Evolutionary conservation across 2,329 filamentous ascomycete genomes (phyloP), one percentile per base, ranked within the genome.

Genomic region (Fusarium devonianum): DNA sequence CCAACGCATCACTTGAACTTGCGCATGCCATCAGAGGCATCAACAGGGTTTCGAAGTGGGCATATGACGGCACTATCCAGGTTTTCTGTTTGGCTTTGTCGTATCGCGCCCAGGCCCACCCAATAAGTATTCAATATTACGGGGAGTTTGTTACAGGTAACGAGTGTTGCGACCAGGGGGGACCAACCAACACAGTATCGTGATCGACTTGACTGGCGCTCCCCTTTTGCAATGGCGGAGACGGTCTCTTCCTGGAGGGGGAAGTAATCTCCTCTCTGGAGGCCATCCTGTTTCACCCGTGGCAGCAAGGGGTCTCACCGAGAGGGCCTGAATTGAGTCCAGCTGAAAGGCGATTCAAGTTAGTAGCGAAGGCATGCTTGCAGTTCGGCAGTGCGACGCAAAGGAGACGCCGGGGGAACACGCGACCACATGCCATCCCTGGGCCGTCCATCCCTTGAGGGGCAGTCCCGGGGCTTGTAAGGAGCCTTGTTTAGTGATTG

Each of bases 361-460:
- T n/a, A 22, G 23, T 26, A 26, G 23, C 23, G 10, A 26, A 26
- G 11, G 7, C 23, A 26, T 26, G 11, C 23, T 12, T 12, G 4
- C 23, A 26, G 23, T 12, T 26, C 21, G 21, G 26, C 21, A 25
- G 12, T 28, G n/a, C n/a, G n/a, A n/a, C n/a, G 18, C 18, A 32
- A 29, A 18, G 21, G 33, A 32, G 26, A 16, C 14, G 23, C 32
- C 16, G 19, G 22, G 34, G 55, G 38, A 59, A 59, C 56, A 58
- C 56, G 56, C 56, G 56, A 59, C 51, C 56, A 59, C 35, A 56
- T 59, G 47, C 56, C 56, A 59, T 44, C 51, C 50, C 18, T 53
- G 50, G 37, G 26, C 30, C 11, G 5, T n/a, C n/a, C n/a, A 25
- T 8, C 23, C 12, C 12, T 25, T 5, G 9, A 10, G 23, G 7